Conservation (phyloP, 2,329 filamentous ascomycete genomes). For the Coniella vitis region DNA sequence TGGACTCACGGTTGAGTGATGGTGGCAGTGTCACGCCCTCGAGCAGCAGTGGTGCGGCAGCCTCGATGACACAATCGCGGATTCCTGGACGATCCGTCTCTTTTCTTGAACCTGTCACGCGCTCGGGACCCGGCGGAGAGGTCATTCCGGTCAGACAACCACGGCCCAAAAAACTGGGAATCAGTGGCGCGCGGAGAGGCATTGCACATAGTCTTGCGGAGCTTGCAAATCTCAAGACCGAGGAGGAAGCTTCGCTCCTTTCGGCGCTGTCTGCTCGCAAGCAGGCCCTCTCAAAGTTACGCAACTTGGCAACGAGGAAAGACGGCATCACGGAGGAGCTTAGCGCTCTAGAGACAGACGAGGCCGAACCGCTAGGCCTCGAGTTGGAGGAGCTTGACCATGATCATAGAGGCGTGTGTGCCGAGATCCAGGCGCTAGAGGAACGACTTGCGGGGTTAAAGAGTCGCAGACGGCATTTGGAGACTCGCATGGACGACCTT, state of each 20-base stretch:
- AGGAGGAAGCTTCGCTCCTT: constrained; percentile 58
- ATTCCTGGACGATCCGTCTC: constrained; percentile 19
- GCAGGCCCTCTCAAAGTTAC: constrained; percentile 50
- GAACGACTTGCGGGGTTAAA: constrained; percentile 55
- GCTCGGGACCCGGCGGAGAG: constrained; percentile 35
- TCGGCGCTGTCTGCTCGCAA: constrained; percentile 50
- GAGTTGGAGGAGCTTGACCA: constrained; percentile 54
- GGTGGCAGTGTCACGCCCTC: constrained; percentile 36
- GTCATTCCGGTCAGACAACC: constrained; percentile 58
- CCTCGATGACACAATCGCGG: constrained; percentile 32
- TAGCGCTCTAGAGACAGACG: constrained; percentile 45
- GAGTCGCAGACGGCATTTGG: constrained; percentile 50
- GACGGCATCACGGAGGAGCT: constrained; percentile 46
- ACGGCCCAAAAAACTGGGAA: constrained; percentile 43
- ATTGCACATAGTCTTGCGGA: constrained; percentile 57
- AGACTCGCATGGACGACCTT: constrained; percentile 53
- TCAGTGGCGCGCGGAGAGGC: constrained; percentile 57
- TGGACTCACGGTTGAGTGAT: constrained; percentile 27
- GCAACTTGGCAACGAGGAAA: constrained; percentile 43
- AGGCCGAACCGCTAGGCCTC: constrained; percentile 49
- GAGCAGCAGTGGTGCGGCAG: constrained; percentile 28
- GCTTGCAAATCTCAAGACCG: constrained; percentile 58
- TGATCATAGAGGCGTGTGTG: constrained; percentile 47
- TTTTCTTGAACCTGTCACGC: constrained; percentile 36
- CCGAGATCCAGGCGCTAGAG: constrained; percentile 61